These are phyloP conservation scores for Starmerella apicola DNA, from an alignment of 805 yeast genomes.

Conservation along the genomic window DNA sequence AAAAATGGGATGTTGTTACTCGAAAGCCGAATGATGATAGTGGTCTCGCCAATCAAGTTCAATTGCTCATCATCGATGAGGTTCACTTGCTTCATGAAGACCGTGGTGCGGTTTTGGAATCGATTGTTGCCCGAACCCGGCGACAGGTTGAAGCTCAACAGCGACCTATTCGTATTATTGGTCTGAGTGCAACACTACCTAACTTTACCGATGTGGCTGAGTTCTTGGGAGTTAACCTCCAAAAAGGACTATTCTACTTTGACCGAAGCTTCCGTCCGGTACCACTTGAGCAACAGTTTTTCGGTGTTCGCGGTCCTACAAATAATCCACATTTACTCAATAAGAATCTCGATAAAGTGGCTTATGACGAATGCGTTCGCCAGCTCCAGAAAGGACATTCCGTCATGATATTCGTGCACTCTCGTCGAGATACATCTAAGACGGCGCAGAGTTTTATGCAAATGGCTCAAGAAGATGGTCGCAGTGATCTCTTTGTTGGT, in stretches of 20 bases:
- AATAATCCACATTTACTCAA: conserved; percentile 10
- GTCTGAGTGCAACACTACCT: conserved; percentile 87
- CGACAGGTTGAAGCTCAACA: conserved; percentile 93
- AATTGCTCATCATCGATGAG: conserved; percentile 82
- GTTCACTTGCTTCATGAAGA: conserved; percentile 95
- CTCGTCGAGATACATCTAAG: conserved; percentile 82
- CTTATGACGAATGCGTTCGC: conserved; percentile 64
- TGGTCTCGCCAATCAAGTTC: conserved; percentile 73
- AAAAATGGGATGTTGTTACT: conserved; percentile 96
- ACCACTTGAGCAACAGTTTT: conserved; percentile 74
- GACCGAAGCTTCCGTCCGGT: conserved; percentile 90
- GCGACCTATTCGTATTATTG: conserved; percentile 85
- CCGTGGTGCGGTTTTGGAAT: conserved; percentile 94
- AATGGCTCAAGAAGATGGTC: conserved; percentile 46
- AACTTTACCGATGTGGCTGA: conserved; percentile 90
- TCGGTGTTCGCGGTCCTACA: conserved; percentile 49
- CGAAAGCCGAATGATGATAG: conserved; percentile 83
- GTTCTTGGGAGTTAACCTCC: conserved; percentile 72
- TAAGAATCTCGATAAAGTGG: conserved; percentile 54
- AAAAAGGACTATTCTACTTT: conserved; percentile 86
- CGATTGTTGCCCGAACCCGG: conserved; percentile 84
- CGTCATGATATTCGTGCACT: conserved; percentile 94
- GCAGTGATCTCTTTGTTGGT: conserved; percentile 19
- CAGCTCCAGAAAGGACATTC: conserved; percentile 63
- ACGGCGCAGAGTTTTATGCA: conserved; percentile 63